Base-by-base conservation (phyloP, 768 basidiomycete species). In the Auriscalpium vulgare region DNA sequence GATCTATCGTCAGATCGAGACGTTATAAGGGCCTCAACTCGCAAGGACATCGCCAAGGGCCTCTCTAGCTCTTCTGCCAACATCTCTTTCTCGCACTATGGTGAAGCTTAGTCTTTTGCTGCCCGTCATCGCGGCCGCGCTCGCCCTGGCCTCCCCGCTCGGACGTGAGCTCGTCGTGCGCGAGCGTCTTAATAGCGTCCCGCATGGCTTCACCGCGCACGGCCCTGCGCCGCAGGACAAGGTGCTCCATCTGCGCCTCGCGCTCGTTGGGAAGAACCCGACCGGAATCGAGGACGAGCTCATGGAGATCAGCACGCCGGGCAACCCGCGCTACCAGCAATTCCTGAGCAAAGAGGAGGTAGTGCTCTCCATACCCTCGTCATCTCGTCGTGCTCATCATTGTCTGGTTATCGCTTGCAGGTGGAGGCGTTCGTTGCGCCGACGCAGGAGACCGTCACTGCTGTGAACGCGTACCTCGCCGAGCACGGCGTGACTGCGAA, bases 401-500 rank as follows among this genome's bases (percentile, higher is more conserved):
- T n/a, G n/a, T n/a, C 21, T 11, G 16, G n/a, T 23, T 6, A 19
- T 19, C n/a, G 21, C 4, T 11, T 17, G 14, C 29, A 55, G 54
- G 36, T 50, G 6, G 54, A 48, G 14, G 35, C 35, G 47, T 36
- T 55, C 40, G 54, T 55, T n/a, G 49, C 37, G 38, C 54, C 54
- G 8, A 29, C 37, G 4, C 11, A 21, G 5, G 54, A 50, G 8
- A 55, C 47, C 8, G 8, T 43, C 11, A n/a, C 29, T 4, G 49
- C 49, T 9, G 36, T 55, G n/a, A 37, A 21, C 17, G 46, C 16
- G 10, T 55, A 54, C 54, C 55, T 63, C 10, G 14, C 57, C 8
- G 40, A 49, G 34, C 56, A 63, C 37, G 47, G 45, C 34, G 10
- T 63, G 37, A 50, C 52, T 14, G 47, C 62, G 35, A 55, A 38